phyloP scores from a whole-genome alignment of 306 rosid species.

The Alnus glutinosa region DNA sequence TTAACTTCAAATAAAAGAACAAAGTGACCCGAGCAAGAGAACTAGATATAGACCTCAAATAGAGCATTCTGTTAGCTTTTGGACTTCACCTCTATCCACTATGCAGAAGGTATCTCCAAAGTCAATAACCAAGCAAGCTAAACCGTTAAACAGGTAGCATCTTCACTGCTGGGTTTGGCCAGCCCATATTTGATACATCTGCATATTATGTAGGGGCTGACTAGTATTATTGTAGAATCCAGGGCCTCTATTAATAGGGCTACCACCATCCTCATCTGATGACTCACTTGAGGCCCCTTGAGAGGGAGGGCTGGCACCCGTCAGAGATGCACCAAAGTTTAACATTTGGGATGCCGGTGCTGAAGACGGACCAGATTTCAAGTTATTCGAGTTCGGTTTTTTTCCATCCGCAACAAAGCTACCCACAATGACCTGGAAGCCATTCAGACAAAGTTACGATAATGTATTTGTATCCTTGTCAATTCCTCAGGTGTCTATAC shows the following conservation, averaged over 20 bases:
- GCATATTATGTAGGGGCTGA: conserved; percentile 54
- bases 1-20: conserved; percentile 3
- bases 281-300: conserved; percentile 69
- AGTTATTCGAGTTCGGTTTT: conserved; percentile 43
- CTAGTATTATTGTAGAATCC: conserved; percentile 43
- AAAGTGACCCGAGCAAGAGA: no score
- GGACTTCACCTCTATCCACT: conserved; percentile 36
- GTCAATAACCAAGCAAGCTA: conserved; percentile 34
- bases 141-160: conserved; percentile 17
- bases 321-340: conserved; percentile 49
- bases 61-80: conserved; percentile 28
- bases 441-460: conserved; percentile 9
- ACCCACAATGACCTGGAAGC: conserved; percentile 68
- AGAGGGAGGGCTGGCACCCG: conserved; percentile 57
- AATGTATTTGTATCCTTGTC: conserved; percentile 8
- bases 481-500: conserved; percentile 3
- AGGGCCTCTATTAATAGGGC: conserved; percentile 53
- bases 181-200: conserved; percentile 60
- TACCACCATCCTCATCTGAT: conserved; percentile 60
- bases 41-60: background rate
- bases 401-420: conserved; percentile 62
- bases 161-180: conserved; percentile 69
- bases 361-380: conserved; percentile 51
- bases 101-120: conserved; percentile 24
- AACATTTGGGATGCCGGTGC: conserved; percentile 49